Conservation (phyloP, 768 basidiomycete species). For the Nidula microcarpa region DNA sequence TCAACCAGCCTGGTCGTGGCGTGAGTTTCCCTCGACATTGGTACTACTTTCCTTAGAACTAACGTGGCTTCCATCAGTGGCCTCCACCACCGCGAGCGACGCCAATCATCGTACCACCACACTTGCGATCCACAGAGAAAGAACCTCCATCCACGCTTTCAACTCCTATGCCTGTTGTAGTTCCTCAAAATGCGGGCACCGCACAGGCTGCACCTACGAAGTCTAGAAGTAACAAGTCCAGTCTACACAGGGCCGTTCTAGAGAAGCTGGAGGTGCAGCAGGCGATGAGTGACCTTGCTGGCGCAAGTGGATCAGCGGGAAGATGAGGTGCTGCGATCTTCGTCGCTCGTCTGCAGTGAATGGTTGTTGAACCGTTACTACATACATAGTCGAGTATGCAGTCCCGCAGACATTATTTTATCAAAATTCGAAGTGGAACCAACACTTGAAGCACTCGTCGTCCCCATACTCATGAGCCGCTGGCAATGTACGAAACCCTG, state of each 20-base stretch:
- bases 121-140: constrained; percentile 33
- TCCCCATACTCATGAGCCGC: no score
- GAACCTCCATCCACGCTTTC: constrained; percentile 1
- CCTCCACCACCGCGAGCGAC: constrained; percentile 77
- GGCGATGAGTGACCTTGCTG: constrained; percentile 51
- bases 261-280: constrained; percentile 73
- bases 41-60: background rate
- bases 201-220: constrained; percentile 15
- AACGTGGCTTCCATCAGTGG: constrained; percentile 47
- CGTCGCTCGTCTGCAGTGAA: background rate
- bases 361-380: no score
- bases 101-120: constrained; percentile 74
- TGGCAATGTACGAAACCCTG: no score
- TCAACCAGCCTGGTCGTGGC: constrained; percentile 78
- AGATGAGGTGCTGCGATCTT: no score
- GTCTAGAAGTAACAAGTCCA: constrained; percentile 47
- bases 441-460: no score
- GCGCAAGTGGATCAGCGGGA: background rate
- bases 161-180: background rate
- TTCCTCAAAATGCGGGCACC: constrained; percentile 1
- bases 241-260: constrained; percentile 71
- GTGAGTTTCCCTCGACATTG: constrained; percentile 38
- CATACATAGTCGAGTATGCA: no score
- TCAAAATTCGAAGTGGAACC: no score
- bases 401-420: no score